Conservation (phyloP, 2,329 filamentous ascomycete species). For the Trichoderma sp. region DNA sequence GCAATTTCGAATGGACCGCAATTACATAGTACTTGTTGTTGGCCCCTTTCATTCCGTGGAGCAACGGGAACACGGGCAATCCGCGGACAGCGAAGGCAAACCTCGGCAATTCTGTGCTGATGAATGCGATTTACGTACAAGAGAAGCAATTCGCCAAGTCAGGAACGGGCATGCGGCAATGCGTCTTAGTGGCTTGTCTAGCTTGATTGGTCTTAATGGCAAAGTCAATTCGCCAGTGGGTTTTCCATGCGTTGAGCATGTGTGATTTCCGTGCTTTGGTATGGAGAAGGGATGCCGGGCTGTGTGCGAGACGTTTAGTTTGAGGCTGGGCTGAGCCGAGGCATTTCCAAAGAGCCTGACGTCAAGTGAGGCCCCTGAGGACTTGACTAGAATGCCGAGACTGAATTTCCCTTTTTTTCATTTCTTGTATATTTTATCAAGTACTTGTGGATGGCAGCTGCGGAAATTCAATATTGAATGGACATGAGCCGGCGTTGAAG, state of each 20-base stretch:
- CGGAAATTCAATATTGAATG: background rate
- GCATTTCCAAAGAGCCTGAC: background rate
- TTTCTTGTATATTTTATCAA: background rate
- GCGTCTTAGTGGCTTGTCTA: background rate
- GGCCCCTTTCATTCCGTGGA: background rate
- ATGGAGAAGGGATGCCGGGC: background rate
- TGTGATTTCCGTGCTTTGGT: background rate
- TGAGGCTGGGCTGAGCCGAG: slow-evolving; percentile 7
- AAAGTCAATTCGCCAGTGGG: background rate
- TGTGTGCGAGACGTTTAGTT: background rate
- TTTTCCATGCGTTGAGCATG: background rate
- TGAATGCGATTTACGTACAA: background rate
- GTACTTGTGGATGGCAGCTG: background rate
- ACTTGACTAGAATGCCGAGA: background rate
- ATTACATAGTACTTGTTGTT: background rate
- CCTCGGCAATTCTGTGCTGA: slow-evolving; percentile 6
- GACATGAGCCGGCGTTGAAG: background rate
- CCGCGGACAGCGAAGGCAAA: background rate
- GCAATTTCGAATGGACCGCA: background rate
- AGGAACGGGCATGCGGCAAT: background rate
- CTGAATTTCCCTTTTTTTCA: background rate
- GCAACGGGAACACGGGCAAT: background rate
- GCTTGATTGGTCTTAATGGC: background rate
- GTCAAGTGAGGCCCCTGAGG: slow-evolving; percentile 13
- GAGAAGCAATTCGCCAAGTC: background rate